Evolutionary conservation across 139 green algal genomes (phyloP).

Genomic region (Prasinococcaceae sp.): DNA sequence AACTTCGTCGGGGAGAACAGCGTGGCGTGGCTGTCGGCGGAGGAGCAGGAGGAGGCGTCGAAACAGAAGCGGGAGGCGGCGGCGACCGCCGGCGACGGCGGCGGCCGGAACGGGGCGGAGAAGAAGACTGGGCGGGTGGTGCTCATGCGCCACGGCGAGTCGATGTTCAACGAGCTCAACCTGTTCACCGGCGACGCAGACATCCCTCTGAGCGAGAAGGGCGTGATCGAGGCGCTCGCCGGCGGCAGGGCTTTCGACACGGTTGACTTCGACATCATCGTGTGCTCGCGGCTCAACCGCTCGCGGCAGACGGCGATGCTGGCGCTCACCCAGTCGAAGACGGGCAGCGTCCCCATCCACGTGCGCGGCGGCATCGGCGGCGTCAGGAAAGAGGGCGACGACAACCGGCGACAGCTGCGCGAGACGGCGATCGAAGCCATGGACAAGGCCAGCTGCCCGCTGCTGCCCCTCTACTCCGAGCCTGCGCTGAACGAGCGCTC

Average conservation of each 20-base stretch:
- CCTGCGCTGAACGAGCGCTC: constrained; percentile 23
- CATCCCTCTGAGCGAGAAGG: constrained; percentile 24
- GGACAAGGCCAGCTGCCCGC: constrained; percentile 9
- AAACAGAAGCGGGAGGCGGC: too few relatives aligned
- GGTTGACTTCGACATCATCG: constrained; percentile 23
- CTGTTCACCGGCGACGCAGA: constrained; percentile 20
- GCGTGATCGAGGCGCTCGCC: constrained; percentile 19
- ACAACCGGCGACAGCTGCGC: constrained; percentile 13
- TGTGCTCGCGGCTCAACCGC: constrained; percentile 16
- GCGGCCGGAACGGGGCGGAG: too few relatives aligned
- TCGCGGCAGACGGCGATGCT: constrained; percentile 22
- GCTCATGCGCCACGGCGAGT: constrained; percentile 10
- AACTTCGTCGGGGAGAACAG: too few relatives aligned
- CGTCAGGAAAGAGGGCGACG: constrained; percentile 13
- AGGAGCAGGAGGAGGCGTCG: too few relatives aligned
- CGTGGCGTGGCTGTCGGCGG: too few relatives aligned
- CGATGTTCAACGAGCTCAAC: constrained; percentile 25
- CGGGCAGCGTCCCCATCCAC: constrained; percentile 13
- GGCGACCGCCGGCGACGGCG: too few relatives aligned
- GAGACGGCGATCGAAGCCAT: constrained; percentile 15
- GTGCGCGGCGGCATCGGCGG: constrained; percentile 21
- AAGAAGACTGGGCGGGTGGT: too few relatives aligned
- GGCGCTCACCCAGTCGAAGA: constrained; percentile 16
- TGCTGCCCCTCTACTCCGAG: constrained; percentile 24
- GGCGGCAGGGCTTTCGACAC: constrained; percentile 11